Percentiles rank a stretch among this genome's conserved stretches.
phyloP scores from a whole-genome alignment of 352 stramenopile species.

The Blastocystis sp. region DNA sequence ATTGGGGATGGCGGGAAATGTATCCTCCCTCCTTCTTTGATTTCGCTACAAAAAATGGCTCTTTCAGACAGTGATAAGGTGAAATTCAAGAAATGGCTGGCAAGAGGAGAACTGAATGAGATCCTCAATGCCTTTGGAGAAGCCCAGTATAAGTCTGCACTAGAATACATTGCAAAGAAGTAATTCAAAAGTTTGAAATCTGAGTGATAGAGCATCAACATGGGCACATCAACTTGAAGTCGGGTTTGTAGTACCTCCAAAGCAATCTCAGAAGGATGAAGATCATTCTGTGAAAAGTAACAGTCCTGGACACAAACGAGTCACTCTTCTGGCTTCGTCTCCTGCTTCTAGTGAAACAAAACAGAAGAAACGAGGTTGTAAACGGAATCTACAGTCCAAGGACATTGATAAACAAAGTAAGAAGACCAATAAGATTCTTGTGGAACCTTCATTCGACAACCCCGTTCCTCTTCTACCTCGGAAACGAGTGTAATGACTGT shows the following conservation, averaged over 20 bases:
- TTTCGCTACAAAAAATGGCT: background rate
- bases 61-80: constrained; percentile 1
- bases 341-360: background rate
- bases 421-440: background rate
- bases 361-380: too few relatives aligned
- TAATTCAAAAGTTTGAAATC: background rate
- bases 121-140: constrained; percentile 5
- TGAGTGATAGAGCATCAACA: background rate
- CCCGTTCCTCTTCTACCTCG: constrained; percentile 13
- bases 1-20: constrained; percentile 5
- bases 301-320: background rate
- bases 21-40: background rate
- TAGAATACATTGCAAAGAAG: constrained; percentile 6
- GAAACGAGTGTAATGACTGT: background rate
- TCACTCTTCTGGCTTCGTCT: background rate
- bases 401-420: background rate
- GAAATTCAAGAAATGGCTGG: constrained; percentile 12
- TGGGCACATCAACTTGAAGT: constrained; percentile 7
- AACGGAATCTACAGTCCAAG: background rate
- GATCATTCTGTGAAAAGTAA: background rate
- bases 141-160: background rate
- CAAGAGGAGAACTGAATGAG: background rate
- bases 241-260: background rate
- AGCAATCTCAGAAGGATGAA: background rate
- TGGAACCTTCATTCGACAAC: background rate